Evolutionary conservation across 1,139 yeast species (phyloP), one percentile per base, ranked within the genome.

Genomic region (Debaryomycetaceae sp.): DNA sequence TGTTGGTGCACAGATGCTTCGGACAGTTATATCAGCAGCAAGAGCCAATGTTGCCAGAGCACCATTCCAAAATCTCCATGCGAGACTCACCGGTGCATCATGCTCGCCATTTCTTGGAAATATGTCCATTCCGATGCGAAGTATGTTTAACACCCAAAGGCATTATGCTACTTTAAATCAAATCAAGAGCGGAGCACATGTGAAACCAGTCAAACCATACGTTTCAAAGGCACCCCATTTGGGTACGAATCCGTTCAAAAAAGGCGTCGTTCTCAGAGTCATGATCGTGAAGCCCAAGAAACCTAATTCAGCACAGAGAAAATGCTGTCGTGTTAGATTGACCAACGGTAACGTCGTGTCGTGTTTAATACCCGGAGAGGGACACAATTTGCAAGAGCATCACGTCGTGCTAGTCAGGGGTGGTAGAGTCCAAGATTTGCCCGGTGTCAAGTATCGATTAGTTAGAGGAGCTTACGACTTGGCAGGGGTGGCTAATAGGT

Each of bases 371-470:
- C 97, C 98, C 9, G 99, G 99, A 46, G 98, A 93, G 62, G 99
- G 99, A 23, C 99, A 95, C 67, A 93, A 93, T 60, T 93, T 95
- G 37, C 98, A 93, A 70, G 99, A 95, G 68, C 99, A 95, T 70
- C 89, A 95, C 60, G 95, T 93, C 45, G 98, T 95, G 2, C 80
- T 85, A 45, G 96, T 95, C 2, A 81, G 99, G 65, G 99, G 99
- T 24, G 99, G 99, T 14, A 83, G 97, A 76, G 90, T 90, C 43
- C 97, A 91, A 64, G 99, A 95, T 83, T 76, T 93, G 59, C 99
- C 99, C 22, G 99, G 99, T 77, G 97, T 93, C 40, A 91, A 90
- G 64, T 93, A 95, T 67, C 93, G 88, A 67, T 77, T 90, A 59
- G 88, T 93, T 27, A 83, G 99, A 70, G 99, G 99, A 40, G 89